Conservation (phyloP, 2,329 filamentous ascomycete genomes). For the Fusarium mundagurra region DNA sequence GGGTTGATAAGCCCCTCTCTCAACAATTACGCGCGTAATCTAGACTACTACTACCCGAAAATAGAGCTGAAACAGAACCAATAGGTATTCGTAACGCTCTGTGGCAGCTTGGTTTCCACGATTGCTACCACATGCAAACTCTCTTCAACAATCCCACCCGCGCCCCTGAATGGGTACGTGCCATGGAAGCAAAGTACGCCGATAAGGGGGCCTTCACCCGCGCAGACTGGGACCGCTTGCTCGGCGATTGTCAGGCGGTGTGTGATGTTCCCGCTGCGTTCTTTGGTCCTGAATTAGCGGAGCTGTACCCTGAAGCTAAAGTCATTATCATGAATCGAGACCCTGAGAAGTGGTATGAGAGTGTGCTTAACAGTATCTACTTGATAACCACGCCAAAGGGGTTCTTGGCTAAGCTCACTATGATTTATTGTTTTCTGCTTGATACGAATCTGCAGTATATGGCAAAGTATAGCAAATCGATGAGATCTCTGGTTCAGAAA, state of each 20-base stretch:
- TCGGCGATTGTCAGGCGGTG: slow-evolving; percentile 60
- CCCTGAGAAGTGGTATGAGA: slow-evolving; percentile 49
- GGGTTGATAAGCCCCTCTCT: neutral
- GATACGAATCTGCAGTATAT: slow-evolving; percentile 40
- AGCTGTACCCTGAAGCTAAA: slow-evolving; percentile 49
- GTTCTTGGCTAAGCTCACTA: slow-evolving; percentile 37
- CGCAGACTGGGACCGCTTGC: slow-evolving; percentile 57
- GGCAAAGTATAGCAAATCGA: slow-evolving; percentile 41
- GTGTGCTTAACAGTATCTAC: slow-evolving; percentile 46
- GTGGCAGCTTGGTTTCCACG: slow-evolving; percentile 49
- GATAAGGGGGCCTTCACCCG: slow-evolving; percentile 46
- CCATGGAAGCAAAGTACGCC: slow-evolving; percentile 47
- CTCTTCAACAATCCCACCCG: slow-evolving; percentile 42
- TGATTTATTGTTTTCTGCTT: slow-evolving; percentile 46
- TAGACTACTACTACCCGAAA: neutral
- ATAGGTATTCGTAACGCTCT: slow-evolving; percentile 49
- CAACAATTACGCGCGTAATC: neutral
- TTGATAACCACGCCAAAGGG: slow-evolving; percentile 37
- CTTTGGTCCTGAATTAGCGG: slow-evolving; percentile 51
- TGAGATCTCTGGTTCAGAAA: slow-evolving; percentile 41
- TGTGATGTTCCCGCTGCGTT: slow-evolving; percentile 67
- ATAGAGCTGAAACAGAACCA: slow-evolving; percentile 14
- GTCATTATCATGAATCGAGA: slow-evolving; percentile 53
- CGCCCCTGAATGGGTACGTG: slow-evolving; percentile 45
- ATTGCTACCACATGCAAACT: slow-evolving; percentile 51